These are phyloP conservation scores for Saccharomyces hybrid DNA, from an alignment of 1,139 yeast genomes.

Conservation along the genomic window DNA sequence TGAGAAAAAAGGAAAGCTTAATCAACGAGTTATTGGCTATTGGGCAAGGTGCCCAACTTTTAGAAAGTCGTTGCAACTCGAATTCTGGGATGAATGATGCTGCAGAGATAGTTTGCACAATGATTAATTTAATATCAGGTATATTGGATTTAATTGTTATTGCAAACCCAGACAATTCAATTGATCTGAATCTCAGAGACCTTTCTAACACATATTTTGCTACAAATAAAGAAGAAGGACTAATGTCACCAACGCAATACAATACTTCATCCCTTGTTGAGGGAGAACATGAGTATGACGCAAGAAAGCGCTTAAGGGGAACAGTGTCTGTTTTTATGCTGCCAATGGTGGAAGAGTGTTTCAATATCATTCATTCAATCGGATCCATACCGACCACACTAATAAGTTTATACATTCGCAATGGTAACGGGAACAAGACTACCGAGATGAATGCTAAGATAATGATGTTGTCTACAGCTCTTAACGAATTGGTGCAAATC, in stretches of 20 bases:
- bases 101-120: neutral
- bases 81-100: neutral
- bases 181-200: neutral
- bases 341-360: neutral
- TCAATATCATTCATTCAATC: neutral
- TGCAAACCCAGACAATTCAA: neutral
- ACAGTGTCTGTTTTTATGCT: neutral
- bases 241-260: neutral
- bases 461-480: conserved; percentile 26
- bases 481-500: conserved; percentile 30
- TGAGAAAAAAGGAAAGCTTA: neutral
- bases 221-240: neutral
- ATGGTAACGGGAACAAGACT: conserved; percentile 2
- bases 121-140: neutral
- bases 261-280: neutral
- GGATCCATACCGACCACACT: neutral
- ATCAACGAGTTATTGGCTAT: neutral
- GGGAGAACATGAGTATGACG: neutral
- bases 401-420: neutral
- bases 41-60: neutral
- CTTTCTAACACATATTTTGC: neutral
- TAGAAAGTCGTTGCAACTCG: neutral
- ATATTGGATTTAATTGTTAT: neutral
- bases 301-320: neutral
- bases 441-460: conserved; percentile 4